These are phyloP conservation scores for Metschnikowia arizonensis DNA, from an alignment of 805 yeast species.

Conservation along the genomic window DNA sequence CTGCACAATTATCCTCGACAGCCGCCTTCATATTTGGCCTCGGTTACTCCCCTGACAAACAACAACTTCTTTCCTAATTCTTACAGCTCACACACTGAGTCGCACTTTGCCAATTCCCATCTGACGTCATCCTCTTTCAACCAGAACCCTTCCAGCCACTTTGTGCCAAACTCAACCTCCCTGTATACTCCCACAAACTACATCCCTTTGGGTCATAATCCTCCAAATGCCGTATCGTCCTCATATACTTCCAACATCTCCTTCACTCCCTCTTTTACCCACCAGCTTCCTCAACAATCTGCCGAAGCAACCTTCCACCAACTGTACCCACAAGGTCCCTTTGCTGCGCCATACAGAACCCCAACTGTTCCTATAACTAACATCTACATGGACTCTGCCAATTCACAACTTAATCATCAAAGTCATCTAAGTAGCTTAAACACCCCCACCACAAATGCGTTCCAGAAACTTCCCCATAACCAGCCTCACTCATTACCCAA, in stretches of 20 bases:
- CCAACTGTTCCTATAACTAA: slow-evolving; percentile 53
- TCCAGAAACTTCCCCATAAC: neutral
- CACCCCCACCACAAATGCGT: slow-evolving; percentile 2
- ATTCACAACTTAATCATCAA: slow-evolving; percentile 13
- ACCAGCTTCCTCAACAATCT: slow-evolving; percentile 6
- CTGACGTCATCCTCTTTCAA: slow-evolving; percentile 12
- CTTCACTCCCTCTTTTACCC: slow-evolving; percentile 29
- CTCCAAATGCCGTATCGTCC: slow-evolving; percentile 40
- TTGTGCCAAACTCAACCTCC: slow-evolving; percentile 5
- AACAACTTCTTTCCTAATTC: slow-evolving; percentile 7
- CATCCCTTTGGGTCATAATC: slow-evolving; percentile 42
- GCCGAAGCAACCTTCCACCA: slow-evolving; percentile 5
- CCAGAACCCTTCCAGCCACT: slow-evolving; percentile 5
- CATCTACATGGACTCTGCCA: slow-evolving; percentile 46
- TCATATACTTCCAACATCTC: slow-evolving; percentile 42
- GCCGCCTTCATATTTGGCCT: slow-evolving; percentile 20
- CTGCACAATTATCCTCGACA: slow-evolving; percentile 13
- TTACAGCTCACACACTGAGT: slow-evolving; percentile 10
- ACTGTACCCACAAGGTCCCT: neutral
- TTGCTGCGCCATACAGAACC: slow-evolving; percentile 14
- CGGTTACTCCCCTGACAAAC: slow-evolving; percentile 13
- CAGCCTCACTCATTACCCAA: slow-evolving; percentile 3
- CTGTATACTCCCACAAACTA: slow-evolving; percentile 21
- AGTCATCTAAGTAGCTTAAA: neutral
- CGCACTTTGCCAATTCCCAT: slow-evolving; percentile 10